Base-by-base conservation (phyloP, 345 rosid species). In the Pugionium dolabratum region DNA sequence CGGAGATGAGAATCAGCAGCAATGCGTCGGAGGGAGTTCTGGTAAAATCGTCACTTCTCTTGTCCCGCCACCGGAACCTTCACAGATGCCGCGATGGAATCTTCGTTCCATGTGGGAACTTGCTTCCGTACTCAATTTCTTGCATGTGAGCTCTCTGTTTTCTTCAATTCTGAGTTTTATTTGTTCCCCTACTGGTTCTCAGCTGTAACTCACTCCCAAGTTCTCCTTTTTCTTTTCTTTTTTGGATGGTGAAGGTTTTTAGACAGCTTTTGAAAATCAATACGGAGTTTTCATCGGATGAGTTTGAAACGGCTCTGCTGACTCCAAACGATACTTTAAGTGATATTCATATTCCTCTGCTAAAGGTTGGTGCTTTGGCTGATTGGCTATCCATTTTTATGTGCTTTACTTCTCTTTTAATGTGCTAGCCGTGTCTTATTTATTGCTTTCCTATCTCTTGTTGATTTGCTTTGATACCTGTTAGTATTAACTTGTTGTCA, bases 101-200 rank as follows among this genome's bases (percentile, higher is more conserved):
- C 86, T 93, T 61, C 87, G 98, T 51, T 89, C 86, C 29, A 93
- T 90, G 97, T 90, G 96, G 97, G 89, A 93, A 76, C 79, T 93
- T 73, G 96, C 97, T 75, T 93, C 98, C 3, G 34, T 90, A 45
- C 96, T 93, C 58, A 80, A 93, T 76, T 90, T 93, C 79, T 84
- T 93, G 82, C 96, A 90, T 81, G 98, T 93, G 71, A 82, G 91
- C 50, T 41, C 40, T 47, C 25, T 64, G 18, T 10, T 48, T 37
- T 3, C 33, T 67, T 25, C 11, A 47, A 27, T 53, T 53, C 11
- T 45, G 53, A 43, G 0, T 37, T 67, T 18, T 18, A 18, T 18
- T 18, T 18, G 18, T 18, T 18, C 18, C 18, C 18, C 18, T 18
- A 18, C 18, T 18, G 18, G 18, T 18, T 18, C 30, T 40, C 44